Base-by-base conservation (phyloP, 805 yeast species). In the Yarrowia sp. region DNA sequence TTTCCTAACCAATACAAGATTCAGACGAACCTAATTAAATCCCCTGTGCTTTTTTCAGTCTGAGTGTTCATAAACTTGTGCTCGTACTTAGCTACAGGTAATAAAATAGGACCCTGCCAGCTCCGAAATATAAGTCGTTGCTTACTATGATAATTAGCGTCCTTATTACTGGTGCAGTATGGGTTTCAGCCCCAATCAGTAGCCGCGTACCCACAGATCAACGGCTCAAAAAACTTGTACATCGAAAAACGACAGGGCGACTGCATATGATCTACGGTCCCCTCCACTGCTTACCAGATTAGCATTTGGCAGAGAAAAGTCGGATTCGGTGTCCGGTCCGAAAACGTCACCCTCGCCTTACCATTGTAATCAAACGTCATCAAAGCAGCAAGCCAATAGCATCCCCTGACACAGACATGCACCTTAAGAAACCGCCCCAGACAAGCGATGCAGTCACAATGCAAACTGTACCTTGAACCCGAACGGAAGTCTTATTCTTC, bases 261-360 rank as follows among this genome's bases (percentile, higher is more conserved):
- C 53, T 48, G 55, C 55, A 48, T 48, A 35, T 35, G 55, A 48
- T 48, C 41, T 48, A 48, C 53, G 7, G 53, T 47, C 31, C 10
- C 38, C 10, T 13, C 31, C 7, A 4, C 35, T 14, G 41, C 4
- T 18, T 18, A 8, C 17, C 9, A 47, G 39, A 48, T 35, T 48
- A 48, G 41, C 55, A 35, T 35, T 48, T 11, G 13, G 36, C 28
- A 31, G 9, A 9, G 31, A 28, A 32, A 47, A 32, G 8, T n/a
- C 10, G 28, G 13, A 35, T 35, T 11, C 38, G 38, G 38, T 35
- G 8, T 35, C n/a, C 11, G 53, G 50, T 31, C 18, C 50, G 50
- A 28, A 44, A 28, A 32, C 38, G 38, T 35, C 38, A 10, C 13
- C n/a, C 38, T 22, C 28, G 5, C 4, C 28, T 22, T 22, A 5